A percentile compares a stretch with the other conserved stretches of the same genome.
Conservation (phyloP, 441 rosid genomes). For the Mallotus japonicus region DNA sequence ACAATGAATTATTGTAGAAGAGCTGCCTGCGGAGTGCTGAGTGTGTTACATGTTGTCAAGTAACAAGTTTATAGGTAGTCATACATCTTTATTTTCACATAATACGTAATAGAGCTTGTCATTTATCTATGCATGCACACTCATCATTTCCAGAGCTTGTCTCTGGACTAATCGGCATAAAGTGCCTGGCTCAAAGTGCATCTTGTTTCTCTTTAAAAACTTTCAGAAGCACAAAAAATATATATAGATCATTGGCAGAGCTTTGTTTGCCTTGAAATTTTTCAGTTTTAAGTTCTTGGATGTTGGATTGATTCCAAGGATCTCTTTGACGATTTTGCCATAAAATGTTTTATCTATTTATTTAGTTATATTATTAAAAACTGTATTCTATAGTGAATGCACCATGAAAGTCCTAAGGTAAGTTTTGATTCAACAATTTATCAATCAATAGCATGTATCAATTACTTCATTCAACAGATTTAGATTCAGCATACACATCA, state of each 20-base stretch:
- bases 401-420: neutral
- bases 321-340: neutral
- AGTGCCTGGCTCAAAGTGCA: too few relatives aligned
- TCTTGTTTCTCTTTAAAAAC: too few relatives aligned
- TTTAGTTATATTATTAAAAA: neutral
- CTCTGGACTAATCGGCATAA: neutral
- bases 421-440: neutral
- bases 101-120: neutral
- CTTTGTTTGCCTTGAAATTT: neutral
- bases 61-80: conserved; percentile 3
- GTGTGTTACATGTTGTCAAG: neutral
- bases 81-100: neutral
- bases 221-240: too few relatives aligned
- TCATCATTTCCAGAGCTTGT: neutral
- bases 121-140: neutral
- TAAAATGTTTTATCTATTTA: neutral
- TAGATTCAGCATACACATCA: conserved; percentile 10
- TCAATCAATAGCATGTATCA: neutral
- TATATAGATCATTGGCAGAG: neutral
- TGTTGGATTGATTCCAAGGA: neutral
- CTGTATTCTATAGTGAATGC: neutral
- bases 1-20: neutral
- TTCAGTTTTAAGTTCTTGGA: neutral
- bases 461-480: neutral
- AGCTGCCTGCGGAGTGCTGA: neutral